Base-by-base conservation (phyloP, 1,284 basidiomycete species). In the Cystobasidium sp. region DNA sequence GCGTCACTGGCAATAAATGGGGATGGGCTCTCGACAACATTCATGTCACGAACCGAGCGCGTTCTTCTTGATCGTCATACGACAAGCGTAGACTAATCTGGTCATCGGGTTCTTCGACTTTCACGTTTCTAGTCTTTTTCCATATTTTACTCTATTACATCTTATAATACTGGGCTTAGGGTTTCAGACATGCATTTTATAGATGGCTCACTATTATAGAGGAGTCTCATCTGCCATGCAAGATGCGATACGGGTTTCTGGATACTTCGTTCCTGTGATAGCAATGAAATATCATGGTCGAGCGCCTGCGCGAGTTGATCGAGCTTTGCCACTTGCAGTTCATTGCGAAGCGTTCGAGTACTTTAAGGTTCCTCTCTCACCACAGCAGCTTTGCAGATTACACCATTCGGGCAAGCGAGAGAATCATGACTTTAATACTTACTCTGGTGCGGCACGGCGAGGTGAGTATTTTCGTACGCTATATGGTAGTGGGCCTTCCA, bases 391-490 rank as follows among this genome's bases (percentile, higher is more conserved):
- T 53, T 20, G 8, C 22, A 56, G 2, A 31, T 31, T 2, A 56
- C 24, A 56, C 37, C 20, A 3, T 31, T 44, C 39, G 39, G 22
- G n/a, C 44, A 47, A 44, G 59, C 41, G 44, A 16, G 14, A 43
- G 59, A 6, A 20, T 6, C 37, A 73, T 73, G 70, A 56, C 62
- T 1, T 22, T 74, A 5, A 49, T 68, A 39, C 49, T 74, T 22
- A 74, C 72, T 18, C 41, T 74, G 55, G 72, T 74, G 37, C 65
- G 72, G 24, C 72, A 74, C 53, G 72, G 72, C 55, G 72, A 74
- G 72, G 72, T 68, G 51, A 31, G 72, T 39, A 14, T 65, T n/a
- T 6, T 31, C 9, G 1, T 43, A 10, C 24, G 12, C 6, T 12
- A 18, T 8, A 22, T 10, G 43, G 7, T 18, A 51, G 37, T 24